Base-by-base conservation (phyloP, 148 eudicot genomes). In the Heliosperma pusillum region DNA sequence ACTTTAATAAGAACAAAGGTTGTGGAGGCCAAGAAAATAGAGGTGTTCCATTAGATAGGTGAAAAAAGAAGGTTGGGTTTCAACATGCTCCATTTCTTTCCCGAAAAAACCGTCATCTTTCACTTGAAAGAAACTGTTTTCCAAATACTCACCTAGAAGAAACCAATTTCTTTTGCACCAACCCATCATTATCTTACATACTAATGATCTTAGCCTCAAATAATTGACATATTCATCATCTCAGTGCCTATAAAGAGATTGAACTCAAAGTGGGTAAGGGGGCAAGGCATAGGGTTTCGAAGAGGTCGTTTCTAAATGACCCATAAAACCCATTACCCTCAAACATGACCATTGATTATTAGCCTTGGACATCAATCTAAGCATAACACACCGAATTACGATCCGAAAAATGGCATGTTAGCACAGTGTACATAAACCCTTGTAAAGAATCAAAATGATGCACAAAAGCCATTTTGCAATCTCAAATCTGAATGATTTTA, bases 11-110 rank as follows among this genome's bases (percentile, higher is more conserved):
- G 77, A 75, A 76, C 70, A 82, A 75, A 81, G 83, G 74, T 77
- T 77, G 83, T 81, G 83, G 66, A 72, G 20, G 73, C 83, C 80
- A 71, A 80, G 77, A 72, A 80, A 75, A 80, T 71, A 70, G 82
- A 64, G 71, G 27, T 72, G 16, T 62, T 67, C 58, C 66, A 71
- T 45, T 66, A 63, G 59, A 76, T 80, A 76, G 71, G 71, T 78
- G 77, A 76, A 40, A 57, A 80, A 64, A 76, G 71, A 69, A 26
- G 74, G 73, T 71, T 75, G 61, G 74, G 79, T 66, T 64, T 76
- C 67, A 70, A 75, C 72, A 71, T 66, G 62, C 67, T 58, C 29
- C 68, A 76, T 45, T 80, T 66, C 61, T 76, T 76, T 66, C 63
- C 72, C 73, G 33, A 19, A 60, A 65, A 66, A 70, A 11, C 26